Base-by-base conservation (phyloP, 108 stramenopile genomes). In the Cyclostephanos invisitatus region DNA sequence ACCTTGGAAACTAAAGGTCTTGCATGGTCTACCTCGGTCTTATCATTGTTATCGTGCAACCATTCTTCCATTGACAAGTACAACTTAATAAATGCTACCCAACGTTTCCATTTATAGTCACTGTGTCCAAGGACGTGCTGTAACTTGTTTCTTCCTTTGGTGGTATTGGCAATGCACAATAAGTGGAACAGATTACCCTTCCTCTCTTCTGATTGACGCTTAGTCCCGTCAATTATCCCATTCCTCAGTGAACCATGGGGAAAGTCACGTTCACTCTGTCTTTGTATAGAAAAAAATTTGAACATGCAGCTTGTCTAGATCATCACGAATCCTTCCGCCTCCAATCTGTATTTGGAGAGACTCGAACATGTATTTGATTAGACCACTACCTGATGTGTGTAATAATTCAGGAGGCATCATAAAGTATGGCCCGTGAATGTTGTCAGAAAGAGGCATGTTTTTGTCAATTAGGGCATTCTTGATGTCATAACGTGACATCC, bases 31-130 rank as follows among this genome's bases (percentile, higher is more conserved):
- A 58, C 57, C 28, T 58, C 27, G 6, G 29, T 29, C 57, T 58
- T 58, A 3, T 28, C 29, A 58, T 58, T 58, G 3, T 28, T 32
- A 18, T 28, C 8, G 15, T 59, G 58, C 36, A 59, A 59, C 58
- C 58, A 59, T 59, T 59, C 14, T 32, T 59, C 58, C 35, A 59
- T 59, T 5, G 58, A 11, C 6, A 59, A 6, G 11, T 35, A 59
- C 15, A 59, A 22, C 32, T 59, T 36, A 11, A 59, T 28, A 59
- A 59, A 59, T 6, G 15, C 14, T 10, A 59, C 15, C 27, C 27
- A 59, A 0, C 37, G 36, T 17, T 37, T 59, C 53, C 53, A 54
- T 9, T 2, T 54, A 25, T 4, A 7, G 14, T 54, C 22, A 25
- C 1, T 1, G 7, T 54, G 21, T 27, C 9, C 9, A 0, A 24